These are phyloP conservation scores for Pseudozyma flocculosa DNA, from an alignment of 1,284 basidiomycete species.

Conservation along the genomic window DNA sequence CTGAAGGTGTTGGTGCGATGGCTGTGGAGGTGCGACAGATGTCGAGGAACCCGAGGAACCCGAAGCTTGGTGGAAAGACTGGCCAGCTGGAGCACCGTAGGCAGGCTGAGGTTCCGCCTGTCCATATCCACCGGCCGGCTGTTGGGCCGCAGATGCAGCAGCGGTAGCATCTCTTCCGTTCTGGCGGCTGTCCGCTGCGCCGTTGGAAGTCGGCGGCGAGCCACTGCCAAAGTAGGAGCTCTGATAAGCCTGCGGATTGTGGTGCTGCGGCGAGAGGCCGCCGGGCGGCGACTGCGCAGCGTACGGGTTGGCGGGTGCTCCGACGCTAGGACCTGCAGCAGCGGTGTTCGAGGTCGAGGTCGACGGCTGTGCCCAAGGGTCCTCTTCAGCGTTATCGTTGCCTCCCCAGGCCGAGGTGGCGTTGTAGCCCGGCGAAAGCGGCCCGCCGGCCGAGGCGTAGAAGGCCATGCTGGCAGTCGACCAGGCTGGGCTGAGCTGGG, in stretches of 20 bases:
- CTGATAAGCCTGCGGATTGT: conserved; percentile 12
- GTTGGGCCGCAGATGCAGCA: background rate
- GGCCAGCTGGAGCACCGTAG: conserved; percentile 6
- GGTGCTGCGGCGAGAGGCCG: conserved; percentile 20
- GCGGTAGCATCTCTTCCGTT: background rate
- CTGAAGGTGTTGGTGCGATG: background rate
- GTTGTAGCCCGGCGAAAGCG: conserved; percentile 32
- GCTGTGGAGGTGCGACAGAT: background rate
- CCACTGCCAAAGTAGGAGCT: conserved; percentile 13
- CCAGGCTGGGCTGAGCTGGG: background rate
- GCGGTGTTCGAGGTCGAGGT: conserved; percentile 12
- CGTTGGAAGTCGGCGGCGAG: background rate
- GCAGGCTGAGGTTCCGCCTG: background rate
- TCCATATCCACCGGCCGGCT: background rate
- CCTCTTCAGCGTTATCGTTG: conserved; percentile 30
- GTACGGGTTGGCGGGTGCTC: conserved; percentile 3
- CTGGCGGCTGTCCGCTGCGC: too few relatives aligned
- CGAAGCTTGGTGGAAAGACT: conserved; percentile 2
- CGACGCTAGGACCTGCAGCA: conserved; percentile 4
- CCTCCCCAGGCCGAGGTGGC: conserved; percentile 37
- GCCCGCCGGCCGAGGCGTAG: conserved; percentile 26
- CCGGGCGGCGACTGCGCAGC: conserved; percentile 15
- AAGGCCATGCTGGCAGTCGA: conserved; percentile 17
- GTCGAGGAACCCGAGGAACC: background rate
- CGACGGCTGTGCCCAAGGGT: conserved; percentile 35